These are phyloP conservation scores for bread wheat (Triticum aestivum) DNA, from an alignment of 176 grass and related monocot species.

Conservation along the genomic window DNA sequence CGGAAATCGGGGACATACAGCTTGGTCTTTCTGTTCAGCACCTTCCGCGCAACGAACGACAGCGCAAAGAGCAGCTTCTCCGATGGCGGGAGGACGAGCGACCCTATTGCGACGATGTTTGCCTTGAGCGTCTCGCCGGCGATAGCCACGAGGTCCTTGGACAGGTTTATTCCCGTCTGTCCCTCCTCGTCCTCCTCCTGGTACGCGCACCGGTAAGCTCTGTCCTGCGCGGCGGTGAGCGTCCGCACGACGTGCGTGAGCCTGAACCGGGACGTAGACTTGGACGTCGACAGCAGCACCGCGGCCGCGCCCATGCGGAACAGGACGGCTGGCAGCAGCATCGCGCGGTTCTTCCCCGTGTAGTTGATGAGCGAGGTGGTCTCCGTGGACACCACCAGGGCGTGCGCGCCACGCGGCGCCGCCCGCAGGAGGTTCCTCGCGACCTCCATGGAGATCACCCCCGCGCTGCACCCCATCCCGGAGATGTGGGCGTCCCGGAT, in stretches of 20 bases:
- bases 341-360: not conserved
- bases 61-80: constrained; percentile 24
- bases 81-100: constrained; percentile 2
- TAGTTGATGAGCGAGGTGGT: not conserved
- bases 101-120: constrained; percentile 11
- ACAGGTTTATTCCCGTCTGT: constrained; percentile 12
- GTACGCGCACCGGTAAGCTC: constrained; percentile 1
- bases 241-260: constrained; percentile 31
- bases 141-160: constrained; percentile 23
- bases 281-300: not conserved
- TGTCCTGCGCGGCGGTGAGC: constrained; percentile 24
- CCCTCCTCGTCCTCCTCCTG: constrained; percentile 36
- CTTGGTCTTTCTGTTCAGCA: not conserved
- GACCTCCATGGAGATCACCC: constrained; percentile 27
- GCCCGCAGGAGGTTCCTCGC: constrained; percentile 12
- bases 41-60: not conserved
- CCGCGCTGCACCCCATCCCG: constrained; percentile 48
- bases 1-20: constrained; percentile 43
- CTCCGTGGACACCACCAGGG: constrained; percentile 41
- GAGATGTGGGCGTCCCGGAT: constrained; percentile 3
- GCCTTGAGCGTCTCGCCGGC: constrained; percentile 23
- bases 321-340: constrained; percentile 17
- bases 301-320: constrained; percentile 42
- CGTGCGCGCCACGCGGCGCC: not conserved
- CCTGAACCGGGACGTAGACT: constrained; percentile 8